Evolutionary conservation across 306 rosid species (phyloP).

Genomic region (Begonia peltatifolia): DNA sequence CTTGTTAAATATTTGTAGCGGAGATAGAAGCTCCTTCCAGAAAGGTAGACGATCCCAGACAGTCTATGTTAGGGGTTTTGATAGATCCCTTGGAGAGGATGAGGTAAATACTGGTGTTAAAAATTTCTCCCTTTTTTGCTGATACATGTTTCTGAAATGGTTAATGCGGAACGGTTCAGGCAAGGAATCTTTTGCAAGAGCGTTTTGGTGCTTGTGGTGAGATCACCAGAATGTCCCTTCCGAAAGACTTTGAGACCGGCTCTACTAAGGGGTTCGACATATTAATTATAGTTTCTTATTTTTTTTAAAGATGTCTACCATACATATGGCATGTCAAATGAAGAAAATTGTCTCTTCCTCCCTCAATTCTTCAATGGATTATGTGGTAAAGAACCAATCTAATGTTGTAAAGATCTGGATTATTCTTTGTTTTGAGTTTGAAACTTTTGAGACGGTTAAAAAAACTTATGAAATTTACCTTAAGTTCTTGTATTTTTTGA

Average conservation of each 20-base stretch:
- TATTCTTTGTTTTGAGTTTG: too few relatives aligned
- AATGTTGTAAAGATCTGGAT: too few relatives aligned
- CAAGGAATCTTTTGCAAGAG: constrained; percentile 28
- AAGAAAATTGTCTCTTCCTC: too few relatives aligned
- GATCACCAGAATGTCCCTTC: constrained; percentile 48
- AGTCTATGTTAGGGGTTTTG: constrained; percentile 54
- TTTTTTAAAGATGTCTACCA: background rate
- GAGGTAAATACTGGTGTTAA: constrained; percentile 25
- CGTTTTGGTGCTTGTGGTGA: constrained; percentile 61
- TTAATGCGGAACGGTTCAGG: constrained; percentile 17
- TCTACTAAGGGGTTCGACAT: constrained; percentile 41
- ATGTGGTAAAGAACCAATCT: too few relatives aligned
- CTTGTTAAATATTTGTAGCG: constrained; percentile 12
- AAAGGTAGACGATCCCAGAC: constrained; percentile 40
- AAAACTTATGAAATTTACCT: too few relatives aligned
- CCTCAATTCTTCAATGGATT: too few relatives aligned
- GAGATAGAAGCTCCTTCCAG: constrained; percentile 39
- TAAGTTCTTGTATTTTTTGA: background rate
- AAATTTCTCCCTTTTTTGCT: background rate
- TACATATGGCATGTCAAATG: too few relatives aligned
- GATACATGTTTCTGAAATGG: background rate
- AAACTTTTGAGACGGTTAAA: too few relatives aligned
- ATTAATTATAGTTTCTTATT: background rate
- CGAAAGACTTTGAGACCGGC: constrained; percentile 56
- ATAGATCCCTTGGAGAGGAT: constrained; percentile 42